Evolutionary conservation across 306 rosid species (phyloP).

Genomic region (Citrullus amarus): DNA sequence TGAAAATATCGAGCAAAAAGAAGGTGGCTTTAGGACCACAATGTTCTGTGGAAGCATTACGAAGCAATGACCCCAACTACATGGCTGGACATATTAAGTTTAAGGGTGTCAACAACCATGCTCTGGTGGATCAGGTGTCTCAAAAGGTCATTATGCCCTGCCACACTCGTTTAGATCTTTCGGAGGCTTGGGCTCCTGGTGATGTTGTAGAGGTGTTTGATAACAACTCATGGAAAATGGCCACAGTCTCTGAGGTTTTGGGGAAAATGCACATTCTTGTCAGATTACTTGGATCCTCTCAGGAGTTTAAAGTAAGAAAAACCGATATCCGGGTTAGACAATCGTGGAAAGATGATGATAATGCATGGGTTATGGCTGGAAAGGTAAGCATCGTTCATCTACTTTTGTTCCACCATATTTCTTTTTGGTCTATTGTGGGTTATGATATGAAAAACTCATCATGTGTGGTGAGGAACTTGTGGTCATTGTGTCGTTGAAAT

Average conservation of each 20-base stretch:
- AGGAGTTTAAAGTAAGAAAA: constrained; percentile 58
- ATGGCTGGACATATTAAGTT: constrained; percentile 47
- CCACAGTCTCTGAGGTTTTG: constrained; percentile 56
- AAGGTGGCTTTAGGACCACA: constrained; percentile 73
- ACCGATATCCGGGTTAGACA: constrained; percentile 47
- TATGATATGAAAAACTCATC: neutral
- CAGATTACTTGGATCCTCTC: constrained; percentile 72
- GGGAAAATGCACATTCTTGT: constrained; percentile 41
- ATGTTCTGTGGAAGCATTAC: constrained; percentile 54
- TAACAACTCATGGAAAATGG: constrained; percentile 82
- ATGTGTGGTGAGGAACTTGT: neutral
- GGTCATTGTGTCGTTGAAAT: neutral
- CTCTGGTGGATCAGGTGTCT: constrained; percentile 38
- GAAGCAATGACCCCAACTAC: constrained; percentile 46
- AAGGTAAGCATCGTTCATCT: constrained; percentile 40
- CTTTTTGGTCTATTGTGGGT: neutral
- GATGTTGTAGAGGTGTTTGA: constrained; percentile 77
- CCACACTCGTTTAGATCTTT: constrained; percentile 42
- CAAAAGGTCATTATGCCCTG: constrained; percentile 54
- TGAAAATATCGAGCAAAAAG: constrained; percentile 61
- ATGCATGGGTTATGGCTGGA: constrained; percentile 50
- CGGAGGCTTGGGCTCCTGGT: constrained; percentile 54
- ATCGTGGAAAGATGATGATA: neutral
- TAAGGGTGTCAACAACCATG: constrained; percentile 22
- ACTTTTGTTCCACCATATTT: neutral